phyloP scores from a whole-genome alignment of 2,329 filamentous ascomycete genomes.

The Aureobasidium pullulans region DNA sequence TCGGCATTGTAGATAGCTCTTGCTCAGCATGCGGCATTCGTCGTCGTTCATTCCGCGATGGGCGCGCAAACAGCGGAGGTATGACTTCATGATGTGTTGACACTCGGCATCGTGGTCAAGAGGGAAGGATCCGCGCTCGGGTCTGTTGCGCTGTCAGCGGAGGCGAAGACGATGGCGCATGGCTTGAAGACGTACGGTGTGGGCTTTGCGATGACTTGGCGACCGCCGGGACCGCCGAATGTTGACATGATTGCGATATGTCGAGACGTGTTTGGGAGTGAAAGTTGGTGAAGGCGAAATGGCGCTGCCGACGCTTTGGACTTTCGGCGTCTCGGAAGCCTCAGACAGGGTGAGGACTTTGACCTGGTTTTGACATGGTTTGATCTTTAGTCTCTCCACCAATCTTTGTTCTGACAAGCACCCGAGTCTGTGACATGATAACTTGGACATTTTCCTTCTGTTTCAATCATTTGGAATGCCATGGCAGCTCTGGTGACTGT shows the following conservation, averaged over 20 bases:
- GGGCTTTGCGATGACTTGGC: slow-evolving; percentile 57
- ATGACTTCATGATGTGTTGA: slow-evolving; percentile 77
- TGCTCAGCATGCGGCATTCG: slow-evolving; percentile 77
- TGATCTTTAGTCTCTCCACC: too few relatives aligned
- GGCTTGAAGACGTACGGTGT: slow-evolving; percentile 49
- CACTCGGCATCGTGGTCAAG: slow-evolving; percentile 96
- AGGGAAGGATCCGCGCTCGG: slow-evolving; percentile 90
- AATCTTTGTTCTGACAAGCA: too few relatives aligned
- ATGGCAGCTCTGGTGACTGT: too few relatives aligned
- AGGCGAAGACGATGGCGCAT: neutral
- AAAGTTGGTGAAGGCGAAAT: neutral
- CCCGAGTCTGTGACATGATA: too few relatives aligned
- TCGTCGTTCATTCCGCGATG: slow-evolving; percentile 78
- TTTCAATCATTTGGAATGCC: too few relatives aligned
- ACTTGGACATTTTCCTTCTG: too few relatives aligned
- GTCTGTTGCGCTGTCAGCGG: slow-evolving; percentile 70
- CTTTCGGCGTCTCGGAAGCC: too few relatives aligned
- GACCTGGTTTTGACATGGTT: too few relatives aligned
- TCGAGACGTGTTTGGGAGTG: neutral
- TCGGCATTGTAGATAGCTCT: slow-evolving; percentile 79
- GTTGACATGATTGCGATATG: slow-evolving; percentile 26
- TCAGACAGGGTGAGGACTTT: neutral
- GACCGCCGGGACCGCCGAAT: slow-evolving; percentile 65
- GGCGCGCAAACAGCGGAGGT: slow-evolving; percentile 80
- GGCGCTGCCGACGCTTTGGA: neutral